Evolutionary conservation across 2,329 filamentous ascomycete genomes (phyloP), one percentile per base, ranked within the genome.

Genomic region (Trichophyton benhamiae): DNA sequence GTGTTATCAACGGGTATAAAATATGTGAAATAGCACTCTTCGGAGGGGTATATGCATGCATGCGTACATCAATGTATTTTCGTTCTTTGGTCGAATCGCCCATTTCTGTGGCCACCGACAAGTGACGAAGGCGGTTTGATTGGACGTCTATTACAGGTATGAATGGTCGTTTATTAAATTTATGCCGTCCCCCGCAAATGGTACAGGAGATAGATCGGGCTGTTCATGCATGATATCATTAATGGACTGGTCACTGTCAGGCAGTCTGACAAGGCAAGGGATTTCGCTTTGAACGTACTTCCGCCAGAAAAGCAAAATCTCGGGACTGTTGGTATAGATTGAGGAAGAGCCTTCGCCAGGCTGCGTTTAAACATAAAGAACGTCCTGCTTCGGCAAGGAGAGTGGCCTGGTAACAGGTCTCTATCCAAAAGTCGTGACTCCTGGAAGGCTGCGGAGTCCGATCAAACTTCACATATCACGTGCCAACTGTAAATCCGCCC

Each of bases 51-150:
- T 38, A 46, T 33, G 22, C 15, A 27, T 63, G 55, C 27, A 52
- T 60, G 74, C 76, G 57, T 68, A 78, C 77, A 72, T 79, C 77
- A 53, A 77, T 76, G 70, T 79, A 79, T 74, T 71, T 73, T 52
- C 77, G 68, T n/a, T 68, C 67, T 60, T 67, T 68, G 41, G 60
- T 66, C 11, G 70, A 66, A 22, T 75, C 70, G 17, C 65, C 66
- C 75, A 77, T 77, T 30, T 65, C 72, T 62, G 52, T 48, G 33
- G 15, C 27, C 27, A 3, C 30, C 17, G 52, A 36, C 5, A 55
- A 36, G 52, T 55, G 30, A 15, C 30, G 52, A 17, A 1, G 8
- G 3, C 3, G 9, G 20, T 13, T 55, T 8, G 52, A 33, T 17
- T 36, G 25, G 17, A 55, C 33, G 13, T n/a, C n/a, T 55, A 27